Evolutionary conservation across 2,329 filamentous ascomycete species (phyloP).

Genomic region (Fusarium equiseti): DNA sequence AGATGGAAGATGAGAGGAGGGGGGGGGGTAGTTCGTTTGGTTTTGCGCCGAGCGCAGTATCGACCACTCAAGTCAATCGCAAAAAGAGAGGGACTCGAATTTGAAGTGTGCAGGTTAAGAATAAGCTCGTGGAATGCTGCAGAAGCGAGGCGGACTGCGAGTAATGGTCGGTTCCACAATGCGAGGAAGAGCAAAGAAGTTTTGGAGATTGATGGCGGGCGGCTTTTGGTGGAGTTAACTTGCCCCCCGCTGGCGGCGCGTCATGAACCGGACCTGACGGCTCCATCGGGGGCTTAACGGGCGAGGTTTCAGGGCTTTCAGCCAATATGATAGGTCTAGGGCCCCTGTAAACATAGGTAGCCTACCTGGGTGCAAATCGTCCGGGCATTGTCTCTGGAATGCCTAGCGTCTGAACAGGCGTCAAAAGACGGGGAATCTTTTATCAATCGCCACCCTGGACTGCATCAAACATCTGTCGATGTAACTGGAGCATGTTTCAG

Average conservation of each 20-base stretch:
- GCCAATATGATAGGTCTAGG: constrained; percentile 26
- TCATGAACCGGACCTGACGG: constrained; percentile 33
- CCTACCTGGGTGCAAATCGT: constrained; percentile 35
- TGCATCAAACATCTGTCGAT: not conserved
- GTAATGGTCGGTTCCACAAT: constrained; percentile 41
- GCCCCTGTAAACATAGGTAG: constrained; percentile 25
- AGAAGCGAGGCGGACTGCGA: constrained; percentile 30
- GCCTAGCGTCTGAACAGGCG: constrained; percentile 37
- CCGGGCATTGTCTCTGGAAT: constrained; percentile 25
- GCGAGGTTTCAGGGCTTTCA: constrained; percentile 33
- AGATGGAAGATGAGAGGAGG: constrained; percentile 21
- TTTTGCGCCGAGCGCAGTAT: constrained; percentile 44
- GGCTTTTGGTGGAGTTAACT: constrained; percentile 44
- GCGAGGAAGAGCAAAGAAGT: constrained; percentile 41
- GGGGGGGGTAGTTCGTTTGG: constrained; percentile 28
- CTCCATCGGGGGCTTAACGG: constrained; percentile 19
- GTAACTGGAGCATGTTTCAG: not conserved
- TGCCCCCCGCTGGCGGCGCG: constrained; percentile 42
- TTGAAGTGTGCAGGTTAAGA: not conserved
- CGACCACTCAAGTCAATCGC: constrained; percentile 25
- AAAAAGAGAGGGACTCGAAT: constrained; percentile 7
- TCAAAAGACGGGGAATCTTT: constrained; percentile 32
- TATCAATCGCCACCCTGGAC: constrained; percentile 42
- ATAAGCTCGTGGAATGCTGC: constrained; percentile 21
- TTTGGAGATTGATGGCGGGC: constrained; percentile 38